Evolutionary conservation across 2,329 filamentous ascomycete genomes (phyloP).

Genomic region (Nigrospora osmanthi): DNA sequence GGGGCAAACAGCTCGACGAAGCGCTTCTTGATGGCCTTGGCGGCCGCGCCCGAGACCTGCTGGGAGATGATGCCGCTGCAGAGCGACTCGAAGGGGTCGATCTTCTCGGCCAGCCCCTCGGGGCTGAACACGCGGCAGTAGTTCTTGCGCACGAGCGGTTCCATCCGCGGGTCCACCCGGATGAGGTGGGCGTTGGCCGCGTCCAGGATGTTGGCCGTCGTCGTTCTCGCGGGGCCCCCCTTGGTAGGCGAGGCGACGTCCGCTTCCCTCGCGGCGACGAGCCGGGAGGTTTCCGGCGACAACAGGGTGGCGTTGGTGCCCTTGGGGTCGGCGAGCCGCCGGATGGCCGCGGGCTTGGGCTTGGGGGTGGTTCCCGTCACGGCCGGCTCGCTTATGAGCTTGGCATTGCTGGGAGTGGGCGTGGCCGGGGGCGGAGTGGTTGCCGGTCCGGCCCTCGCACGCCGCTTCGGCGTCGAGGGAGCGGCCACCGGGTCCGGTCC

Average conservation of each 20-base stretch:
- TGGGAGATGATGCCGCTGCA: slow-evolving; percentile 88
- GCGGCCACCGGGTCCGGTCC: slow-evolving; percentile 9
- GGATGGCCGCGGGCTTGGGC: slow-evolving; percentile 31
- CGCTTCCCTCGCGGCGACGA: slow-evolving; percentile 46
- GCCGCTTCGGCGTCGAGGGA: slow-evolving; percentile 21
- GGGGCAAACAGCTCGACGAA: slow-evolving; percentile 69
- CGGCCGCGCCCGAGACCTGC: slow-evolving; percentile 90
- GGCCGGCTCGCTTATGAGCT: slow-evolving; percentile 27
- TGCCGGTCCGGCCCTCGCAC: slow-evolving; percentile 12
- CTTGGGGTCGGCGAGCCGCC: slow-evolving; percentile 54
- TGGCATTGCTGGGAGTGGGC: slow-evolving; percentile 36
- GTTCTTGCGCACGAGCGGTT: slow-evolving; percentile 63
- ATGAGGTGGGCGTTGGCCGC: slow-evolving; percentile 71
- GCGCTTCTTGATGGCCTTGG: slow-evolving; percentile 78
- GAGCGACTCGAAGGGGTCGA: slow-evolving; percentile 83
- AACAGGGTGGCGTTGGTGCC: slow-evolving; percentile 62
- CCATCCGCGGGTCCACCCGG: slow-evolving; percentile 63
- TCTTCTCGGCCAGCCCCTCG: slow-evolving; percentile 71
- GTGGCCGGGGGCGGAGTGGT: slow-evolving; percentile 29
- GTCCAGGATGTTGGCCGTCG: slow-evolving; percentile 66
- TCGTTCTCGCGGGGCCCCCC: slow-evolving; percentile 34
- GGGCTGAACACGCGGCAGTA: slow-evolving; percentile 74
- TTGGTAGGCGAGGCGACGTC: slow-evolving; percentile 39
- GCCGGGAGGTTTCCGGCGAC: slow-evolving; percentile 61
- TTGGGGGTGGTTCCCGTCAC: slow-evolving; percentile 20